Base-by-base conservation (phyloP, 2,329 filamentous ascomycete species). In the Podosphaera aphanis region DNA sequence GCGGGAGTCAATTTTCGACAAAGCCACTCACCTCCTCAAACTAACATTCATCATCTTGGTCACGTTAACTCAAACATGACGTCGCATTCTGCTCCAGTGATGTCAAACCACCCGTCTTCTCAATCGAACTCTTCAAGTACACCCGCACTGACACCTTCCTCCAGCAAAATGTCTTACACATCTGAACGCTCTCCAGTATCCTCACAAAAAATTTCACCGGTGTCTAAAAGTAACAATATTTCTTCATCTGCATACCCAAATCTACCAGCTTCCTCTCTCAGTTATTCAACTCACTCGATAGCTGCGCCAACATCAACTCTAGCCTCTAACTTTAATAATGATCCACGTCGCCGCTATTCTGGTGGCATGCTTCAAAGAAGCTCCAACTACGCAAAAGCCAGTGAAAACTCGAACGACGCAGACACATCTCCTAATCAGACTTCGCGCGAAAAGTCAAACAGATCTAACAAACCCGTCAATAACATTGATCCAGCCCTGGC, bases 171-270 rank as follows among this genome's bases (percentile, higher is more conserved):
- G 57, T 85, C 81, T 0, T 85, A 85, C 63, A 77, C 74, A 35
- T 83, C 81, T 10, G 77, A 77, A 42, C 79, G 85, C 59, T 86
- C 81, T 5, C 81, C 81, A 2, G 71, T 68, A 52, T 74, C 77
- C 23, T 83, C 79, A 2, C 64, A 64, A 48, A 77, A 70, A 58
- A 69, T 84, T 59, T 82, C 78, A 44, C 79, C 79, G 1, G 67
- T 71, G 39, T 73, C 56, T 19, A 71, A 77, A 46, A 72, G 77
- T 57, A 70, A 67, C 55, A 71, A 71, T 1, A 70, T 68, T 4
- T 60, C 62, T 31, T 73, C 73, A 39, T 71, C 74, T 55, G 73
- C 82, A 63, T 90, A 90, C 61, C 83, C 83, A 16, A 82, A 68
- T 51, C 71, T 90, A 27, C 81, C 71, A 19, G 71, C 80, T 40